A percentile compares a stretch with the other conserved stretches of the same genome.
Evolutionary conservation across 768 basidiomycete species (phyloP).

Genomic region (Termitomyces sp.): DNA sequence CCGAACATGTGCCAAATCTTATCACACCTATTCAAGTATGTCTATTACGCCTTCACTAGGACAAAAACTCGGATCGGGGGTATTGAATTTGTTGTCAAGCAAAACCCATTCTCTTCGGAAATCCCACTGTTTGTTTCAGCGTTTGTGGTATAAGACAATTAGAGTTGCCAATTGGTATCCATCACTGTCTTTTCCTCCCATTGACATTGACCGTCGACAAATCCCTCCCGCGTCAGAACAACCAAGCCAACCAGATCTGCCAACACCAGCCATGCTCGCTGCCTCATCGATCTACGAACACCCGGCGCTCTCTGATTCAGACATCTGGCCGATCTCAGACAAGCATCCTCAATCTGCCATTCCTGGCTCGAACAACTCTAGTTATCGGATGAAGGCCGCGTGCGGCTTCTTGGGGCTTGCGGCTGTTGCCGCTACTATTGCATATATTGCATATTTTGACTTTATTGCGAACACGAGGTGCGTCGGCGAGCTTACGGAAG

Average conservation of each 20-base stretch:
- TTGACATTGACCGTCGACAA: not conserved
- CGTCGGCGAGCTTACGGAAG: not conserved
- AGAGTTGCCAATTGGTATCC: not conserved
- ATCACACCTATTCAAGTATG: not conserved
- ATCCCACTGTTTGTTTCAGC: constrained; percentile 1
- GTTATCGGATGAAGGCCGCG: not conserved
- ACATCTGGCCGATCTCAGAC: constrained; percentile 7
- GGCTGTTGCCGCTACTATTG: not conserved
- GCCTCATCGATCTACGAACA: constrained; percentile 13
- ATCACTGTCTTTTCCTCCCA: not conserved
- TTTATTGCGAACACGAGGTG: not conserved
- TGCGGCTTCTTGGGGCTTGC: constrained; percentile 7
- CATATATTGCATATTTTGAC: constrained; percentile 1
- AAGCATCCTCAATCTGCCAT: constrained; percentile 2
- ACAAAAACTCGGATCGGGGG: not conserved
- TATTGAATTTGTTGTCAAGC: not conserved
- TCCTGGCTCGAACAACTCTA: not conserved
- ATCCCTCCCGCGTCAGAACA: not conserved
- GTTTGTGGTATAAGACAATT: not conserved
- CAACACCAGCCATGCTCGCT: constrained; percentile 6
- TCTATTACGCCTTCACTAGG: not conserved
- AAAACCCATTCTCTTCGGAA: constrained; percentile 1
- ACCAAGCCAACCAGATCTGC: not conserved
- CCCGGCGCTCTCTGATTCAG: constrained; percentile 8
- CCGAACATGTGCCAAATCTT: not conserved